Evolutionary conservation across 192 early-diverging fungal species (phyloP), one percentile per base, ranked within the genome.

Genomic region (Bifiguratus adelaidae): DNA sequence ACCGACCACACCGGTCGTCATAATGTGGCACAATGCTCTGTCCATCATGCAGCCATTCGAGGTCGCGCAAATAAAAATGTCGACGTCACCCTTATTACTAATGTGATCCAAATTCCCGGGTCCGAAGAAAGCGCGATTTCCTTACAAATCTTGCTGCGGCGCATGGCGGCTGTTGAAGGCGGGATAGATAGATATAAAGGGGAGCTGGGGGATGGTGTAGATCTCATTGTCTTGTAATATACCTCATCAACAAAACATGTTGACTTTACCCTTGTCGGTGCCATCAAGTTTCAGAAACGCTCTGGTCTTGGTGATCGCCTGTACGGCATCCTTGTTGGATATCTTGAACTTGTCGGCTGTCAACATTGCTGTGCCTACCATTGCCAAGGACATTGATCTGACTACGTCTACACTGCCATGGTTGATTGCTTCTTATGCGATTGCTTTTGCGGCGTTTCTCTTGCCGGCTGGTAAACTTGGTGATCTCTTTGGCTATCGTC

Each of bases 341-440:
- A 54, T 65, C 19, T 46, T 58, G 22, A 65, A 65, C 30, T 40
- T 65, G 4, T 60, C 63, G n/a, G 57, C 63, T 5, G 63, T 65
- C 57, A 65, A 65, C 47, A 65, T 65, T 27, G 53, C 63, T 2
- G 29, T 65, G 20, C 63, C 63, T 0, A 58, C 56, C 45, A 65
- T 65, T 29, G 26, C 49, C 49, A 60, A 38, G 15, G 44, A 45
- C 20, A 29, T 45, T 19, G 25, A 20, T n/a, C 44, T 65, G 15
- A 37, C 18, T 4, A 37, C 38, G 16, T 32, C 62, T 7, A 44
- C 50, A n/a, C 28, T 51, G 5, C 42, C 49, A 25, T 65, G 62
- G 62, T 51, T 65, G 24, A 23, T 65, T 16, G 58, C 58, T 24
- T 56, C 62, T 8, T 65, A 65, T 15, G 54, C 62, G 1, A 58